These are phyloP conservation scores for Clohesyomyces aquaticus DNA, from an alignment of 495 filamentous ascomycete species.

Conservation along the genomic window DNA sequence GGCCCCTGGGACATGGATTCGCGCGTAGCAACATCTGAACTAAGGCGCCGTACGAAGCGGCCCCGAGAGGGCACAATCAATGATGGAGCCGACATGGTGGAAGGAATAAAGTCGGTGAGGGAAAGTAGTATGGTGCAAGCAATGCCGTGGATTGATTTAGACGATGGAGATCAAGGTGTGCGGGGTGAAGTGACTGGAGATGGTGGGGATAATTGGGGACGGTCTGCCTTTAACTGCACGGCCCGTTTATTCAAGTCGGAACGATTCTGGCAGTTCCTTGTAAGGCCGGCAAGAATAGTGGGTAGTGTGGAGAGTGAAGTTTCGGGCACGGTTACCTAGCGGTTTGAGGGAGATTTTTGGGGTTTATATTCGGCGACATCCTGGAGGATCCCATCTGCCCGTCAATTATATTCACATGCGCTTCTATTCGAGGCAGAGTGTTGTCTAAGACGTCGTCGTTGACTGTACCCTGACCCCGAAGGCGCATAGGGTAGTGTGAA, in stretches of 20 bases:
- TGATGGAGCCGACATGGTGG: constrained; percentile 33
- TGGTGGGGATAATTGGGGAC: not conserved
- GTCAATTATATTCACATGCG: not conserved
- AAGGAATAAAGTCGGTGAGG: not conserved
- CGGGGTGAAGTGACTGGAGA: not conserved
- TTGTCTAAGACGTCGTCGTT: not conserved
- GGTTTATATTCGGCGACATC: not conserved
- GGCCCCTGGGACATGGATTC: constrained; percentile 42
- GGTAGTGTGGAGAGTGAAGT: constrained; percentile 18
- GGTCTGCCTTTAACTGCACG: not conserved
- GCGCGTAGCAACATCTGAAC: constrained; percentile 42
- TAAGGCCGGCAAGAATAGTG: constrained; percentile 4
- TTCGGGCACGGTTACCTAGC: not conserved
- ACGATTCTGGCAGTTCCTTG: not conserved
- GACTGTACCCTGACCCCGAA: constrained; percentile 14
- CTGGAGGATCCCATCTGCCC: not conserved
- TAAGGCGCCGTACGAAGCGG: constrained; percentile 43
- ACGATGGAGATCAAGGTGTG: not conserved
- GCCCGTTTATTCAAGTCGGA: not conserved
- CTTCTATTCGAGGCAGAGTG: not conserved
- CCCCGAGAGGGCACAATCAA: constrained; percentile 19
- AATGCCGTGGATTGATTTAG: no score
- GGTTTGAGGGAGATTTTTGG: not conserved
- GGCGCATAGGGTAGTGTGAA: constrained; percentile 4
- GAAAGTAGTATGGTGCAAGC: not conserved